A percentile compares a stretch with the other conserved stretches of the same genome.
Evolutionary conservation across 2,329 filamentous ascomycete species (phyloP).

Genomic region (Septoria petroselini): DNA sequence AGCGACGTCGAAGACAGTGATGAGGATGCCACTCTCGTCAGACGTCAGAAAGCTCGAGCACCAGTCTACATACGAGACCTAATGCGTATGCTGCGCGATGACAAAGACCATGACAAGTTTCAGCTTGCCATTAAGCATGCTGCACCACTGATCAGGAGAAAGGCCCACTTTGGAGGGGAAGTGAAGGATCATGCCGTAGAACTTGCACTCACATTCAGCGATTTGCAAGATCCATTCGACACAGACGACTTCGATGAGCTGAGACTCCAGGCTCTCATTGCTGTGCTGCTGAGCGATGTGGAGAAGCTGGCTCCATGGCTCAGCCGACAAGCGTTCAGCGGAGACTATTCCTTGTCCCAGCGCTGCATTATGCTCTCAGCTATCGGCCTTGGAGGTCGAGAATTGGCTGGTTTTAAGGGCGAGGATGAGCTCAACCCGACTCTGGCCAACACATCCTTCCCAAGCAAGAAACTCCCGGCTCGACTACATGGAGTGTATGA

Average conservation of each 20-base stretch:
- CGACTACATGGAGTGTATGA: conserved; percentile 70
- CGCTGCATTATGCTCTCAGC: conserved; percentile 77
- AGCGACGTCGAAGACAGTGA: conserved; percentile 89
- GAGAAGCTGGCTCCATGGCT: conserved; percentile 79
- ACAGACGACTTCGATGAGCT: conserved; percentile 73
- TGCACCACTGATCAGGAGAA: conserved; percentile 77
- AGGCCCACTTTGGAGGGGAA: conserved; percentile 83
- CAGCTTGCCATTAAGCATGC: conserved; percentile 75
- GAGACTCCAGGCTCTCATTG: conserved; percentile 75
- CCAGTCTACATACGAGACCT: conserved; percentile 91
- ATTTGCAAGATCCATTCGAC: conserved; percentile 81
- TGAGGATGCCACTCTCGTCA: conserved; percentile 83
- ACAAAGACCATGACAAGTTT: conserved; percentile 80
- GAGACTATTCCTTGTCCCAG: conserved; percentile 85
- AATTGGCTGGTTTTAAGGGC: conserved; percentile 73
- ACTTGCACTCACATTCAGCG: conserved; percentile 70
- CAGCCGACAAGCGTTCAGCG: conserved; percentile 79
- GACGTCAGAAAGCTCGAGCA: conserved; percentile 74
- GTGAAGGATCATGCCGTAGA: conserved; percentile 80
- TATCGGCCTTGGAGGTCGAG: conserved; percentile 75
- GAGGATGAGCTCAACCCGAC: conserved; percentile 47
- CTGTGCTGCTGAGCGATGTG: conserved; percentile 73
- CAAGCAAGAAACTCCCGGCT: conserved; percentile 73
- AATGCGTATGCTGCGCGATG: conserved; percentile 72
- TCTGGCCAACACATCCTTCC: conserved; percentile 54